A percentile compares a stretch with the other conserved stretches of the same genome.
phyloP scores from a whole-genome alignment of 148 eudicot genomes.

The Spergularia marina region DNA sequence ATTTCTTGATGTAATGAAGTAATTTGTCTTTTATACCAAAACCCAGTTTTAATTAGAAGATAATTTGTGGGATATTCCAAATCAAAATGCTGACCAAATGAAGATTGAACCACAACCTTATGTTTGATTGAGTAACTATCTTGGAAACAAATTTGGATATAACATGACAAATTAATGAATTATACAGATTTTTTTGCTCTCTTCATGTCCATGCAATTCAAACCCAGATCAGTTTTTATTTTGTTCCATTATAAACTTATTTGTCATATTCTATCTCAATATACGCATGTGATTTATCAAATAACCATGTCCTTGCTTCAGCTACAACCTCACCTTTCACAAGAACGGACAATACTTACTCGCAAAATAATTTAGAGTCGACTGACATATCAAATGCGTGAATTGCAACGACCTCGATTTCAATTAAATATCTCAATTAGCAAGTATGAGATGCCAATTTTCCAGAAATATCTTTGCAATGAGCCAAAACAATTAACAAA shows the following conservation, averaged over 20 bases:
- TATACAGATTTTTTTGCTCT: slow-evolving; percentile 12
- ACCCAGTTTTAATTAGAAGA: neutral
- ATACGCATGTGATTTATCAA: neutral
- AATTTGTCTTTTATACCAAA: neutral
- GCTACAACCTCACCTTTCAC: too few relatives aligned
- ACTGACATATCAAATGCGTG: too few relatives aligned
- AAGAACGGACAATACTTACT: too few relatives aligned
- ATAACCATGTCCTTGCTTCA: neutral
- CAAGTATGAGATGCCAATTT: too few relatives aligned
- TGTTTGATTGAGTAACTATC: slow-evolving; percentile 4
- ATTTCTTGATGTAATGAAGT: neutral
- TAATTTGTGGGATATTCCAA: neutral
- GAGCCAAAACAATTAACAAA: too few relatives aligned
- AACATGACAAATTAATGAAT: slow-evolving; percentile 28
- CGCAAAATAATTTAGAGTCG: too few relatives aligned
- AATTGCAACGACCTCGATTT: too few relatives aligned
- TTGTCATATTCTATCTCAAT: slow-evolving; percentile 2
- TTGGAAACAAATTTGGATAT: slow-evolving; percentile 6
- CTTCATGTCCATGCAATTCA: slow-evolving; percentile 10
- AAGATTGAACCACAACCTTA: slow-evolving; percentile 16
- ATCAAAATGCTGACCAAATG: neutral
- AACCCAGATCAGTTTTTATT: slow-evolving; percentile 3
- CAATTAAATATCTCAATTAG: too few relatives aligned
- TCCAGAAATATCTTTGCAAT: too few relatives aligned
- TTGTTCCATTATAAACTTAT: neutral